A percentile compares a stretch with the other conserved stretches of the same genome.
These are phyloP conservation scores for Pythium sp. DNA, from an alignment of 352 stramenopile species.

Conservation along the genomic window DNA sequence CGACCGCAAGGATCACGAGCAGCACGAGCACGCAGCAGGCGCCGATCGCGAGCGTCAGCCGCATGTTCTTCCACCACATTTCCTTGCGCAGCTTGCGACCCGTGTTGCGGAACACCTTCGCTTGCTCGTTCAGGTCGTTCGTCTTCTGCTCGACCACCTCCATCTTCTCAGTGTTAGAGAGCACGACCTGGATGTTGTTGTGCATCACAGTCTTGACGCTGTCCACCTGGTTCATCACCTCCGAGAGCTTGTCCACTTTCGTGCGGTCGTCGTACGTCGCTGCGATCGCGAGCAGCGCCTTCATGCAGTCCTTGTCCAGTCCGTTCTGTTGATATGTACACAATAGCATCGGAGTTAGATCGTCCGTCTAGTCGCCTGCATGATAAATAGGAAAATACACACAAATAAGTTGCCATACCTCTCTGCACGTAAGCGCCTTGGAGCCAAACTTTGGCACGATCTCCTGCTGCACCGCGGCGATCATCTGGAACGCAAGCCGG, in stretches of 20 bases:
- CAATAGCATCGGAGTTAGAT: background rate
- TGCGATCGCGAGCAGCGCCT: conserved; percentile 56
- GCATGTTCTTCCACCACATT: conserved; percentile 89
- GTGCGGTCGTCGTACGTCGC: conserved; percentile 81
- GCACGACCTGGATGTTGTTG: conserved; percentile 85
- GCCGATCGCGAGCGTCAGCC: conserved; percentile 64
- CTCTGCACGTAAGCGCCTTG: conserved; percentile 73
- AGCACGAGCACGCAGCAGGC: conserved; percentile 68
- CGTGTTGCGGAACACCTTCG: conserved; percentile 85
- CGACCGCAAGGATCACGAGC: conserved; percentile 68
- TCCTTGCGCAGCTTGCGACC: conserved; percentile 70
- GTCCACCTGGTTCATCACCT: conserved; percentile 82
- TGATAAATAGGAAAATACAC: background rate
- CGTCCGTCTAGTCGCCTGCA: background rate
- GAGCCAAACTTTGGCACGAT: conserved; percentile 72
- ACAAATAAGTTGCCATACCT: conserved; percentile 32
- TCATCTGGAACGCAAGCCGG: conserved; percentile 80
- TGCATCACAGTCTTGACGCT: conserved; percentile 83
- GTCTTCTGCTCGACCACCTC: conserved; percentile 86
- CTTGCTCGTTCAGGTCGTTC: conserved; percentile 84
- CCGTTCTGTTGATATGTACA: conserved; percentile 37
- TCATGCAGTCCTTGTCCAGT: conserved; percentile 76
- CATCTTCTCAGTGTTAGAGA: conserved; percentile 89
- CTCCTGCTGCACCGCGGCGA: conserved; percentile 69
- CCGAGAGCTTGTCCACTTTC: conserved; percentile 85